Conservation (phyloP, 1,284 basidiomycete genomes). For the Testicularia cyperi region DNA sequence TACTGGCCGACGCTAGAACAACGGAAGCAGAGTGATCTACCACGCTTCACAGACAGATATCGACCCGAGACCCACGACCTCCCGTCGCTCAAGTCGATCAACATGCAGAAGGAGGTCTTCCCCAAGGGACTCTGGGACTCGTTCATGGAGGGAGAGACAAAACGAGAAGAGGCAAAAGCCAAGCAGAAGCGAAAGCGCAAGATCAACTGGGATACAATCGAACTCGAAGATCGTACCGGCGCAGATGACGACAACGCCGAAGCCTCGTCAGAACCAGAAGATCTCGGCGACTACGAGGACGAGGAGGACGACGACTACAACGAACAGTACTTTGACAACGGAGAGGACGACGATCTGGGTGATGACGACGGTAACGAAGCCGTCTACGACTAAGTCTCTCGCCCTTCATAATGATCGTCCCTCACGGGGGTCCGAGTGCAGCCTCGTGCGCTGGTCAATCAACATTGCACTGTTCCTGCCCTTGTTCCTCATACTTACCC, state of each 20-base stretch:
- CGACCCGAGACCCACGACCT: constrained; percentile 39
- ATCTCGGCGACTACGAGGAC: constrained; percentile 56
- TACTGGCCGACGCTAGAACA: constrained; percentile 38
- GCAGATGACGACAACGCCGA: constrained; percentile 46
- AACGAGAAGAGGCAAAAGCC: constrained; percentile 36
- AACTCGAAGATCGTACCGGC: constrained; percentile 35
- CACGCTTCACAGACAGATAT: constrained; percentile 51
- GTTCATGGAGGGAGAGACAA: constrained; percentile 52
- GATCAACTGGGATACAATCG: constrained; percentile 52
- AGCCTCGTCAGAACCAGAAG: constrained; percentile 48
- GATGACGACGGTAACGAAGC: constrained; percentile 50
- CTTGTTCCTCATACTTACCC: too few relatives aligned
- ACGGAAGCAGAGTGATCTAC: constrained; percentile 38
- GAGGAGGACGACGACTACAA: constrained; percentile 59
- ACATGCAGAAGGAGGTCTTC: constrained; percentile 51
- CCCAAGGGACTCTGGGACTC: constrained; percentile 52
- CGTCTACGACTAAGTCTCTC: constrained; percentile 39
- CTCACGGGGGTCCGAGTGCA: too few relatives aligned
- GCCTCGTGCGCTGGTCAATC: too few relatives aligned
- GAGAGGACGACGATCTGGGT: constrained; percentile 53
- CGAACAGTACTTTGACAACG: constrained; percentile 59
- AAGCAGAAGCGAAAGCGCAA: constrained; percentile 27
- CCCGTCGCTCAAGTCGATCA: constrained; percentile 40
- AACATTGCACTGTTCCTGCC: too few relatives aligned
- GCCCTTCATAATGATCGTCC: not conserved